Conservation (phyloP, 192 early-diverging fungal genomes). For the Chytriomyces sp. region DNA sequence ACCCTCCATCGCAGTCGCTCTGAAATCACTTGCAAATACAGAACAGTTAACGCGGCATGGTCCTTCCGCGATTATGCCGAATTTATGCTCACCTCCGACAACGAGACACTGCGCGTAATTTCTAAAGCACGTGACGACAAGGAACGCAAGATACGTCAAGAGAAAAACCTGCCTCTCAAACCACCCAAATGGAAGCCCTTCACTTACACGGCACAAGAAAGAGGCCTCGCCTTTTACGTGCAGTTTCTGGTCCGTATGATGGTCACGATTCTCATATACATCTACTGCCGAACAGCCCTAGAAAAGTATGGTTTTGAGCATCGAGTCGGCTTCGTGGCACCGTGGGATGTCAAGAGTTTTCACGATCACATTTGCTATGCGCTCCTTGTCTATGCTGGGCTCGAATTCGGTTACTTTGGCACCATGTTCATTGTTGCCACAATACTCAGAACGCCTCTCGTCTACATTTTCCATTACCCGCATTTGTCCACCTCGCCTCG, state of each 20-base stretch:
- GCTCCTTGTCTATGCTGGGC: neutral
- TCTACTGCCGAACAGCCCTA: neutral
- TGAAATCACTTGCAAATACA: neutral
- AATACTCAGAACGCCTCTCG: neutral
- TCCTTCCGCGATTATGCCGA: conserved; percentile 4
- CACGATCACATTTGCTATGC: neutral
- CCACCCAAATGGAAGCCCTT: neutral
- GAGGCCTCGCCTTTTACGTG: neutral
- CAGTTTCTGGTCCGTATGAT: neutral
- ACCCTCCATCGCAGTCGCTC: neutral
- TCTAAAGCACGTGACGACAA: neutral
- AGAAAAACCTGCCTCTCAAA: neutral
- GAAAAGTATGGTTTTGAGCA: neutral
- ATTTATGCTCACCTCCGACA: neutral
- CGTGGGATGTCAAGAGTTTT: neutral
- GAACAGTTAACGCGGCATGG: neutral
- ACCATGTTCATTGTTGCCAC: neutral
- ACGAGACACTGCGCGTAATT: neutral
- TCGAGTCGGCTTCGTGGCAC: neutral
- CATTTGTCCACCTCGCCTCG: neutral
- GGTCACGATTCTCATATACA: neutral
- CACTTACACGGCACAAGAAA: neutral
- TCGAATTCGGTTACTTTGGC: neutral
- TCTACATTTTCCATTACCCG: neutral
- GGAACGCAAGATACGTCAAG: neutral